Evolutionary conservation across 2,329 filamentous ascomycete genomes (phyloP), one percentile per base, ranked within the genome.

Genomic region (Fusarium sp.): DNA sequence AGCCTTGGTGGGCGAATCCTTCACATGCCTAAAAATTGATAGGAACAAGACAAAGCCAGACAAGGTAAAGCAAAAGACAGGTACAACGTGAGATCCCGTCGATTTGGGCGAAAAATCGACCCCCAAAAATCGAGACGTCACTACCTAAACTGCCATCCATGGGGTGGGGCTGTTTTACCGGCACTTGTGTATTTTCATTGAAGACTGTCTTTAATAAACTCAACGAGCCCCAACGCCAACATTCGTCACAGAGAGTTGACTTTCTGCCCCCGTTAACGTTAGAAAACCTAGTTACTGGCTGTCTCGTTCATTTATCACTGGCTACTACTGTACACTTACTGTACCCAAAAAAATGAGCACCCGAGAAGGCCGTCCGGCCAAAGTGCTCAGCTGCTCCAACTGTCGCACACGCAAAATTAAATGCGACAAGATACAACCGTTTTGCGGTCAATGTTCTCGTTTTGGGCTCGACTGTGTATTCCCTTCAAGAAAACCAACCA

Each of bases 401-500:
- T 92, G 89, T 71, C 87, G 89, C 62, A 84, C 86, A 65, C 84
- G 87, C 65, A 90, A 90, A 74, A 80, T 89, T 44, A 88, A 86
- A 69, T 90, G 88, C 77, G 83, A 88, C 72, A 84, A 86, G 66
- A 78, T 80, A 36, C 80, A 83, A 62, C 88, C 88, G 7, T 45
- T 64, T 28, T 90, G 88, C 73, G 75, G 78, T 8, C 83, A 85
- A 57, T 89, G 88, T 72, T 71, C 81, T 23, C 83, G 82, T 50
- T 79, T 81, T 37, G 75, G 79, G 9, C 77, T 80, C 10, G 81
- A 85, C 46, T 90, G 84, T 70, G 71, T 81, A 37, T 83, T 82
- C 55, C 82, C 82, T 18, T 75, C 77, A n/a, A 78, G 82, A 30
- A 83, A 83, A 67, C 80, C 80, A 38, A 81, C 79, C 47, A 77